Base-by-base conservation (phyloP, 2,329 filamentous ascomycete genomes). In the Xylaria sp. region DNA sequence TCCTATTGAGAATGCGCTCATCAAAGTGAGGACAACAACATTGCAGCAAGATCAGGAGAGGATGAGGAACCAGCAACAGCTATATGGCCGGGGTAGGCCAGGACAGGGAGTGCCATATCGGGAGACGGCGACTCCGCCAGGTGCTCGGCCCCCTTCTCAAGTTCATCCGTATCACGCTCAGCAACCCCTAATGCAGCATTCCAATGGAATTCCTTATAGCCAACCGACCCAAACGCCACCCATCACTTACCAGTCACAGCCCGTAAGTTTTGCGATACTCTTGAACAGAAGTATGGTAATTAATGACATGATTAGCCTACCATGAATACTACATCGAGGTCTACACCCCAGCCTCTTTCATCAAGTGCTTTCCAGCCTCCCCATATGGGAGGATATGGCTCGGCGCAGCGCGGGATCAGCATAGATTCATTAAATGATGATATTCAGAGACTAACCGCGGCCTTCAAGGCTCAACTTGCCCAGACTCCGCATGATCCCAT, bases 1-100 rank as follows among this genome's bases (percentile, higher is more conserved):
- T 61, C 93, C 93, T 51, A 98, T 99, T 73, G 96, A 99, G 80
- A 97, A 93, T 80, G 94, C 95, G 59, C 85, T 99, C 68, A 93
- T 96, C 79, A 97, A 96, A 80, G 93, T 92, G 14, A 82, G 85
- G 70, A 88, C 86, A 4, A 87, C 85, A 27, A 86, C 87, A 39
- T 82, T 91, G 68, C 89, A 90, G 71, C 83, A 83, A 42, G 84
- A 88, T 70, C 87, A 89, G 72, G 82, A 85, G 71, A 84, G 86
- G 71, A 81, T 84, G 55, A 85, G 87, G 71, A 83, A 79, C 59
- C 88, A 89, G 70, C 85, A 86, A 69, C 86, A 89, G 66, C 76
- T 86, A 21, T 84, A 84, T 71, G 83, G 81, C 69, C 85, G 84
- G 72, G 82, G 80, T 76, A 87, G 82, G 73, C 84, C 77, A 75